These are phyloP conservation scores for Geotrichum candidum DNA, from an alignment of 1,139 yeast genomes.

Conservation along the genomic window DNA sequence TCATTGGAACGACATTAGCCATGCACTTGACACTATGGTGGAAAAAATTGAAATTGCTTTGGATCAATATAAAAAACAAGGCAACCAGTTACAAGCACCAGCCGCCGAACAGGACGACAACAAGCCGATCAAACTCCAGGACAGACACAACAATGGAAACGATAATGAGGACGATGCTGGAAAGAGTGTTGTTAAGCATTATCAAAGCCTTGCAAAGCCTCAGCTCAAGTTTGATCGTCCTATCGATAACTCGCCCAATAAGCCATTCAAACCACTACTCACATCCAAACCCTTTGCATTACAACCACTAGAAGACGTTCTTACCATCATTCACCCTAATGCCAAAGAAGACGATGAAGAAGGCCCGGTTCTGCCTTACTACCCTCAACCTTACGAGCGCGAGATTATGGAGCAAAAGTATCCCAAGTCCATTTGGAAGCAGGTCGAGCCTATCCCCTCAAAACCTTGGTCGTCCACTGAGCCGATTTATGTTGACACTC, in stretches of 20 bases:
- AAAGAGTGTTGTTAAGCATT: conserved; percentile 26
- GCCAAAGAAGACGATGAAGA: conserved; percentile 17
- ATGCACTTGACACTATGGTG: conserved; percentile 60
- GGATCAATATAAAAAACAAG: conserved; percentile 36
- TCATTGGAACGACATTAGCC: conserved; percentile 57
- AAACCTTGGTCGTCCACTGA: conserved; percentile 60
- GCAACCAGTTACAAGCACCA: background rate
- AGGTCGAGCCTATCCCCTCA: conserved; percentile 49
- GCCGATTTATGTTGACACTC: conserved; percentile 68
- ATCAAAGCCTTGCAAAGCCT: conserved; percentile 57
- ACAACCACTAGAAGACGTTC: conserved; percentile 48
- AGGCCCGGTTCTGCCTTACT: conserved; percentile 49
- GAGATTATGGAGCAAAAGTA: conserved; percentile 73
- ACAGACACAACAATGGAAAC: conserved; percentile 27
- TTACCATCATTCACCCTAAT: conserved; percentile 32
- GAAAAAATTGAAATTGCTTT: conserved; percentile 69
- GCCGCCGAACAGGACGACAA: conserved; percentile 21
- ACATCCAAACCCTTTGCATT: conserved; percentile 65
- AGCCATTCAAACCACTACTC: conserved; percentile 74
- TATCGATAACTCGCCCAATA: conserved; percentile 61
- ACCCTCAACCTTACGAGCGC: conserved; percentile 71
- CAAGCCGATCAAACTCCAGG: conserved; percentile 47
- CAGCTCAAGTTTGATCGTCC: conserved; percentile 54
- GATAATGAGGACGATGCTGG: conserved; percentile 5
- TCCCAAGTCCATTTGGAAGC: conserved; percentile 51